phyloP scores from a whole-genome alignment of 2,329 filamentous ascomycete species.

The Monosporascus ibericus region DNA sequence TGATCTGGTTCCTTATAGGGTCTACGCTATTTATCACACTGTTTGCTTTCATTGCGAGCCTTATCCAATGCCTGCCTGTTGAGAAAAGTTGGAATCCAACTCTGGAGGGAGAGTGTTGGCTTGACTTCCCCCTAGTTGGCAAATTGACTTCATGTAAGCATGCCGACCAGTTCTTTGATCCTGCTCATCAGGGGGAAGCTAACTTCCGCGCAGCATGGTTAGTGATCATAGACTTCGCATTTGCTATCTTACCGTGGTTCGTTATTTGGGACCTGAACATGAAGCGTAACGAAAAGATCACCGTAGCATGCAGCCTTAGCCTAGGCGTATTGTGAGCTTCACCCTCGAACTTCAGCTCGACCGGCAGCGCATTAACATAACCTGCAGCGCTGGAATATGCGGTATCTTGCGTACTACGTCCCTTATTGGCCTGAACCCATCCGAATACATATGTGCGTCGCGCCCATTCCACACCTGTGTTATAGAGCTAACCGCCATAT shows the following conservation, averaged over 20 bases:
- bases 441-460: slow-evolving; percentile 23
- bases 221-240: slow-evolving; percentile 32
- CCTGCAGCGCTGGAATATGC: slow-evolving; percentile 19
- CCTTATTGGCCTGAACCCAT: slow-evolving; percentile 12
- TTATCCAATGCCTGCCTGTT: slow-evolving; percentile 8
- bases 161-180: not conserved
- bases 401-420: slow-evolving; percentile 23
- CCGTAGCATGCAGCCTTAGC: slow-evolving; percentile 36
- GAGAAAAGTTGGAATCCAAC: slow-evolving; percentile 7
- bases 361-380: not conserved
- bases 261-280: slow-evolving; percentile 39
- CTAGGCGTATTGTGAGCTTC: slow-evolving; percentile 33
- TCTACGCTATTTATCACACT: not conserved
- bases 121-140: slow-evolving; percentile 7
- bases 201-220: slow-evolving; percentile 5
- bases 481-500: slow-evolving; percentile 4
- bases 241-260: slow-evolving; percentile 36
- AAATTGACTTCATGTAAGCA: slow-evolving; percentile 3
- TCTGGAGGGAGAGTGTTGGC: slow-evolving; percentile 4
- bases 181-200: not conserved
- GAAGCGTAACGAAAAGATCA: slow-evolving; percentile 37
- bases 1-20: not conserved
- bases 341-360: not conserved
- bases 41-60: slow-evolving; percentile 1
- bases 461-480: slow-evolving; percentile 13